Evolutionary conservation across 2,329 filamentous ascomycete genomes (phyloP), one percentile per base, ranked within the genome.

Genomic region (Emydomyces testavorans): DNA sequence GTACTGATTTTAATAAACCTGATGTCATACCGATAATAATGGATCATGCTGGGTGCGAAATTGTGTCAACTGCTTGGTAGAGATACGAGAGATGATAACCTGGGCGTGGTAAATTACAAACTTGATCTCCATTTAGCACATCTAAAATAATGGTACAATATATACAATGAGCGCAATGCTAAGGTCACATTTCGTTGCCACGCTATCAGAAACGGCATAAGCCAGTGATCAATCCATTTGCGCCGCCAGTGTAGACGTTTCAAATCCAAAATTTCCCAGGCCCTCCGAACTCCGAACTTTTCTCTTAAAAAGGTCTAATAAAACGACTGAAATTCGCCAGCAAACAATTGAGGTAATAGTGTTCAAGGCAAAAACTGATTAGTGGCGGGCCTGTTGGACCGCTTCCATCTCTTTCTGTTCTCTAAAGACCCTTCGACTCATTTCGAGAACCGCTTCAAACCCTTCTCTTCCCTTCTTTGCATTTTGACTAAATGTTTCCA

Each of bases 401-500:
- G 52, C 66, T 62, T 50, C 73, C 48, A 78, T 74, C 63, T 85
- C 83, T 65, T 80, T 79, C 70, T 96, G 87, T 73, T 95, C 86
- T 49, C 85, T 83, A 61, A 95, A 96, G 0, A 89, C 89, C 61
- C 85, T 79, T 56, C 90, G 74, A 66, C 87, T 94, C 82, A 94
- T 94, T 63, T 87, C 85, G 26, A 98, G 75, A 6, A 98, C 92
- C 53, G 83, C 79, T 72, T 98, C 92, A 63, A 98, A 98, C 1
- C 92, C 92, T 67, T 96, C 89, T 54, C 84, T 81, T 54, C 92
- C 92, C 69, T 86, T 89, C 57, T 75, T 74, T 20, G 92, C 90
- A 61, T 98, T 98, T 67, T 98, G 87, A 57, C 80, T 78, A 71
- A 98, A 98, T 47, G 87, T 75, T 55, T 83, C 84, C 37, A 96